Conservation (phyloP, 176 grass and related monocot genomes). For the Oryza coarctata region DNA sequence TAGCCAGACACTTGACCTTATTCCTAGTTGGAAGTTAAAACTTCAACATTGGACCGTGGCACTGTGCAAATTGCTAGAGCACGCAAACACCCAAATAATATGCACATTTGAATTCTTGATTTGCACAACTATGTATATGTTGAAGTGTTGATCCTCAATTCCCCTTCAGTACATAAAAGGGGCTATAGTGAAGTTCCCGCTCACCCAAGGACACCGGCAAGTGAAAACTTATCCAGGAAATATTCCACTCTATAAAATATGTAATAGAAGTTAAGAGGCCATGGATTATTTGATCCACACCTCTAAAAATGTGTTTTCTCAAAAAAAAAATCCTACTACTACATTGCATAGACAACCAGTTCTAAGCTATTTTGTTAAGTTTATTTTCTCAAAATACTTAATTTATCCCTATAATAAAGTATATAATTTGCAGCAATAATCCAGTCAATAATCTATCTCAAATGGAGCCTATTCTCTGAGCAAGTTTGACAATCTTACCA, state of each 20-base stretch:
- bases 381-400: no score
- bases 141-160: not conserved
- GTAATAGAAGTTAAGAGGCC: not conserved
- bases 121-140: not conserved
- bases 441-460: no score
- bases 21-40: not conserved
- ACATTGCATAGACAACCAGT: no score
- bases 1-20: not conserved
- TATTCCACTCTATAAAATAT: not conserved
- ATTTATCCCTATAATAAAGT: no score
- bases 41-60: not conserved
- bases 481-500: constrained; percentile 50
- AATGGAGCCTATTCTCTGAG: not conserved
- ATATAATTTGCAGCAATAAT: no score
- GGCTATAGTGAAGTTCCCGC: not conserved
- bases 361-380: no score
- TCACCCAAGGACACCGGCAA: not conserved
- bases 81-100: not conserved
- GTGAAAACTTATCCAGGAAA: not conserved
- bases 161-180: not conserved
- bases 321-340: no score
- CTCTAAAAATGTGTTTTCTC: no score
- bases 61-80: not conserved
- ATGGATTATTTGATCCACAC: not conserved
- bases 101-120: not conserved